Conservation (phyloP, 2,329 filamentous ascomycete species). For the Pseudogymnoascus sp. region DNA sequence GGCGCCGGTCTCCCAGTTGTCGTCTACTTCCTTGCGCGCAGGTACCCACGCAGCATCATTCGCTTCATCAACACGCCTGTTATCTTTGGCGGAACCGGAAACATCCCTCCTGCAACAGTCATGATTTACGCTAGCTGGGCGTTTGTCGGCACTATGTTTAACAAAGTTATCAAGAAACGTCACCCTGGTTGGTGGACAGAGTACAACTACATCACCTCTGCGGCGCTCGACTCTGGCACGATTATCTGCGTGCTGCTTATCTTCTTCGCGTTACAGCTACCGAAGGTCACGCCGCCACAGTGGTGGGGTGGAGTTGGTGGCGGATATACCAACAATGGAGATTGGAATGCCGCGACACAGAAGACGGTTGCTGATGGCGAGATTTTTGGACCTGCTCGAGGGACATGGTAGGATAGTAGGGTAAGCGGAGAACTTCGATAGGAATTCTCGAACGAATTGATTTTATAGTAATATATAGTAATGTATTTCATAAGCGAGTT, state of each 20-base stretch:
- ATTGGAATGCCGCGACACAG: slow-evolving; percentile 42
- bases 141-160: slow-evolving; percentile 58
- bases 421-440: too few species aligned
- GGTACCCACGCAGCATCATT: slow-evolving; percentile 52
- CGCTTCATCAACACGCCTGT: slow-evolving; percentile 61
- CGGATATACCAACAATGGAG: slow-evolving; percentile 13
- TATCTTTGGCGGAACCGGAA: slow-evolving; percentile 56
- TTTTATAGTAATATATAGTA: too few species aligned
- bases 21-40: slow-evolving; percentile 48
- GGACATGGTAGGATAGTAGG: not conserved
- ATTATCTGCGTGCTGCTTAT: slow-evolving; percentile 60
- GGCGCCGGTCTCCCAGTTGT: slow-evolving; percentile 54
- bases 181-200: slow-evolving; percentile 68
- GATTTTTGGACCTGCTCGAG: slow-evolving; percentile 49
- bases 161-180: slow-evolving; percentile 56
- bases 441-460: too few species aligned
- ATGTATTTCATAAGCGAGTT: too few species aligned
- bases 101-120: slow-evolving; percentile 61
- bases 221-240: slow-evolving; percentile 61
- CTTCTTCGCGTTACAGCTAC: slow-evolving; percentile 60
- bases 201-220: slow-evolving; percentile 70
- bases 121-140: slow-evolving; percentile 68
- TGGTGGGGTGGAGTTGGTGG: slow-evolving; percentile 51
- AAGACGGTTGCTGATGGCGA: slow-evolving; percentile 42
- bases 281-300: slow-evolving; percentile 42